A percentile compares a stretch with the other conserved stretches of the same genome.
These are phyloP conservation scores for Naganishia friedmannii DNA, from an alignment of 768 basidiomycete species.

Conservation along the genomic window DNA sequence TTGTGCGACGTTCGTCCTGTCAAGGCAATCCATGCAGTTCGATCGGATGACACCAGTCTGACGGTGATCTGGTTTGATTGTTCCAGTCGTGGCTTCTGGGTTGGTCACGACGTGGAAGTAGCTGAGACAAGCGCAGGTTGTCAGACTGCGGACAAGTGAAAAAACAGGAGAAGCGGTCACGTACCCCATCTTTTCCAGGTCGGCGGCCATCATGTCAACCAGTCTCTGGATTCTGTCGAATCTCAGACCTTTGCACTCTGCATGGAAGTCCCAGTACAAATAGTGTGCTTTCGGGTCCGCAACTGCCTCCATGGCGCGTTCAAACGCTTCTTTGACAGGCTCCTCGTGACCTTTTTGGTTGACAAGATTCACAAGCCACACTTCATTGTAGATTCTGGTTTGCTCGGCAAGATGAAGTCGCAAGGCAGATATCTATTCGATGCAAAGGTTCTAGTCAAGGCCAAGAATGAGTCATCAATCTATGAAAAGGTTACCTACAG, in stretches of 20 bases:
- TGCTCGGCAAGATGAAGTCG: slow-evolving; percentile 71
- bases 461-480: no score
- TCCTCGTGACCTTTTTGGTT: slow-evolving; percentile 90
- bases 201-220: slow-evolving; percentile 64
- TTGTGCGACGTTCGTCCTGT: slow-evolving; percentile 95
- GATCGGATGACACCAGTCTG: slow-evolving; percentile 82
- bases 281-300: slow-evolving; percentile 64
- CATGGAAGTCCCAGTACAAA: slow-evolving; percentile 95
- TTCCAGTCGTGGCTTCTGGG: slow-evolving; percentile 33
- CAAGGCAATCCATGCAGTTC: slow-evolving; percentile 94
- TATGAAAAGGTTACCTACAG: slow-evolving; percentile 58
- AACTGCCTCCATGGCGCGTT: slow-evolving; percentile 68
- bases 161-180: slow-evolving; percentile 20
- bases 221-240: slow-evolving; percentile 88
- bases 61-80: slow-evolving; percentile 42
- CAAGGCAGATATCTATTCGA: slow-evolving; percentile 65
- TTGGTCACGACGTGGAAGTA: slow-evolving; percentile 63
- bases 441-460: slow-evolving; percentile 22
- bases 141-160: slow-evolving; percentile 51
- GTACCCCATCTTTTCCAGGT: slow-evolving; percentile 56
- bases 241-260: slow-evolving; percentile 87
- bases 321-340: slow-evolving; percentile 92
- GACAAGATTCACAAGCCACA: slow-evolving; percentile 81
- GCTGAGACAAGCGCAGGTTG: slow-evolving; percentile 53
- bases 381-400: slow-evolving; percentile 69